Evolutionary conservation across 257 asterid species (phyloP), one percentile per base, ranked within the genome.

Genomic region (Thymus quinquecostatus): DNA sequence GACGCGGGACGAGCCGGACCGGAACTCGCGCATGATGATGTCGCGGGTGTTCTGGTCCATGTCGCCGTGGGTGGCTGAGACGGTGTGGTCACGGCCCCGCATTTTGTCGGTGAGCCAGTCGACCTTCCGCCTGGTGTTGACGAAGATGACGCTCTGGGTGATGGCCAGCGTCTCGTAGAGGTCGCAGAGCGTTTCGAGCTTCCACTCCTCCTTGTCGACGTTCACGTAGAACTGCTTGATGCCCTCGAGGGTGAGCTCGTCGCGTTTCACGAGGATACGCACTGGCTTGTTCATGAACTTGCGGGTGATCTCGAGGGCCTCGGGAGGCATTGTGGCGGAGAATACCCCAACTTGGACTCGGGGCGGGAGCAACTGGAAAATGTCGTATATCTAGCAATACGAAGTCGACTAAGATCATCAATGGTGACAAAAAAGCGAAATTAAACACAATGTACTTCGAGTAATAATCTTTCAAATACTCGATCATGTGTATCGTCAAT

Each of bases 241-340:
- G 44, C 93, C 90, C 62, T 87, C 90, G 9, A 85, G 88, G 14
- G 90, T 85, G 33, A 85, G 74, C 72, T 87, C 93, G 38, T 87
- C 93, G 5, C 91, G 82, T 49, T 87, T 87, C 69, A 85, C 91
- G 73, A 87, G 58, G 29, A 87, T 87, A 10, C 93, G 61, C 47
- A 87, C 93, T 0, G 93, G 90, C 73, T 82, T 83, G 70, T 85
- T 80, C 93, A 87, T 87, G 81, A 87, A 87, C 64, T 87, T 85
- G 50, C 88, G 77, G 33, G 89, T 86, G 67, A 86, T 80, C 27
- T 86, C 92, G 10, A 86, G 88, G 72, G 92, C 92, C 61, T 86
- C 92, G 8, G 86, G 86, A 12, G 92, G 89, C 88, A 84, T 84
- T 6, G 92, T 84, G 2, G 89, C 92, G 1, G 89, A 87, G 77